These are phyloP conservation scores for Fallopia convolvulus DNA, from an alignment of 148 eudicot genomes.

Conservation along the genomic window DNA sequence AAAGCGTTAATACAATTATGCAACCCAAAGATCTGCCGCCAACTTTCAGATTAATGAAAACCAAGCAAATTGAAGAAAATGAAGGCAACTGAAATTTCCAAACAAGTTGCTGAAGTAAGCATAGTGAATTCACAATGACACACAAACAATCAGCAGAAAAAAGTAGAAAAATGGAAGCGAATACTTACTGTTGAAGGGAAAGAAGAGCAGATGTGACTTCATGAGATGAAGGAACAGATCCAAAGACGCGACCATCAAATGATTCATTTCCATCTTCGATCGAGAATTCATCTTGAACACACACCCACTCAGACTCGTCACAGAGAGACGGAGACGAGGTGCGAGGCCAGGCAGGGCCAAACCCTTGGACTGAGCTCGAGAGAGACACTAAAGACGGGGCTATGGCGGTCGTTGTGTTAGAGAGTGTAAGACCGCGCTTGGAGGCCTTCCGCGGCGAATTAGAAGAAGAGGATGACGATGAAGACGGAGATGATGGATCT, in stretches of 20 bases:
- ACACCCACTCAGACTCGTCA: conserved; percentile 4
- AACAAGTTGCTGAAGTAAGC: not conserved
- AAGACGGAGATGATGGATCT: conserved; percentile 4
- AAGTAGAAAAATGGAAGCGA: not conserved
- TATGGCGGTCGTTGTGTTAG: not conserved
- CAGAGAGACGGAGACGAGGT: not conserved
- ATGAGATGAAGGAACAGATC: conserved; percentile 10
- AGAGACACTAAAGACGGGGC: not conserved
- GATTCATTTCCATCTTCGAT: not conserved
- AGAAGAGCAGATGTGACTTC: conserved; percentile 11
- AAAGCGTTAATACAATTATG: not conserved
- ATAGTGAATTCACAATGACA: not conserved
- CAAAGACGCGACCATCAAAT: not conserved
- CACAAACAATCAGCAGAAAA: not conserved
- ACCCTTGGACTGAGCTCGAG: not conserved
- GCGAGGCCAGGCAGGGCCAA: not conserved
- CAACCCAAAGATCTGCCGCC: not conserved
- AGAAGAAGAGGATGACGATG: not conserved
- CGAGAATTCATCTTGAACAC: not conserved
- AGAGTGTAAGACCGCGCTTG: conserved; percentile 7
- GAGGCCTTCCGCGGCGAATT: not conserved
- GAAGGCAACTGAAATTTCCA: not conserved
- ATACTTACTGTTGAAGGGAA: conserved; percentile 11
- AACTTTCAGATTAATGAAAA: not conserved
- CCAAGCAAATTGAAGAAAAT: not conserved